Evolutionary conservation across 768 basidiomycete genomes (phyloP).

Genomic region (Hericium coralloides): DNA sequence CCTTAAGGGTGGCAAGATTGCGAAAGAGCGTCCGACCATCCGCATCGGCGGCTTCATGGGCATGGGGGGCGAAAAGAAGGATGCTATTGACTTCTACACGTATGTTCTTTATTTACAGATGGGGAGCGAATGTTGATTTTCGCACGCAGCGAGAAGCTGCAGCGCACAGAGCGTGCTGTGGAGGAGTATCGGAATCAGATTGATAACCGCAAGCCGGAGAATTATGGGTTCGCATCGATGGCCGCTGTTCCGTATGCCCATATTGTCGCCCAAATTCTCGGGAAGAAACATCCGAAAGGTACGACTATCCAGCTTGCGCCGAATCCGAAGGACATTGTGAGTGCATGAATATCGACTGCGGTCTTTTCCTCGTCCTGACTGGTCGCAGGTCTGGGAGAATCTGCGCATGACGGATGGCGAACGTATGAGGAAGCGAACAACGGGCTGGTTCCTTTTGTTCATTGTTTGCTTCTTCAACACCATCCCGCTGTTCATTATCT

Average conservation of each 20-base stretch:
- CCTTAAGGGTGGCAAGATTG: constrained; percentile 74
- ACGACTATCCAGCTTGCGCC: constrained; percentile 68
- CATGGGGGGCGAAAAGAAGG: constrained; percentile 75
- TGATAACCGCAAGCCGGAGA: constrained; percentile 71
- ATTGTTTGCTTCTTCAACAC: constrained; percentile 92
- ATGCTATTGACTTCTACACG: constrained; percentile 94
- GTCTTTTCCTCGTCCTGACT: constrained; percentile 1
- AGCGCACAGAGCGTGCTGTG: constrained; percentile 63
- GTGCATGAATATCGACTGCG: constrained; percentile 16
- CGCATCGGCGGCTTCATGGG: constrained; percentile 74
- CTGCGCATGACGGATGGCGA: constrained; percentile 66
- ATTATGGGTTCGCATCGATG: constrained; percentile 89
- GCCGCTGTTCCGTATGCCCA: constrained; percentile 85
- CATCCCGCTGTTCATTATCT: constrained; percentile 83
- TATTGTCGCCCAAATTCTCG: constrained; percentile 65
- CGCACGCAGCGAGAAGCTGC: constrained; percentile 30
- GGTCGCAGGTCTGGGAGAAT: constrained; percentile 77
- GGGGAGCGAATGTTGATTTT: no score
- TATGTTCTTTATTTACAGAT: constrained; percentile 28
- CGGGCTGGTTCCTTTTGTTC: constrained; percentile 74
- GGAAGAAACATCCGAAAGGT: constrained; percentile 63
- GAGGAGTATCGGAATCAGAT: constrained; percentile 67
- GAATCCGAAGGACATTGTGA: constrained; percentile 82
- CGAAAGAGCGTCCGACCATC: constrained; percentile 73
- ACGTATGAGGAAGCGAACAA: constrained; percentile 51